These are phyloP conservation scores for Corylus heterophylla DNA, from an alignment of 306 rosid species.

Conservation along the genomic window DNA sequence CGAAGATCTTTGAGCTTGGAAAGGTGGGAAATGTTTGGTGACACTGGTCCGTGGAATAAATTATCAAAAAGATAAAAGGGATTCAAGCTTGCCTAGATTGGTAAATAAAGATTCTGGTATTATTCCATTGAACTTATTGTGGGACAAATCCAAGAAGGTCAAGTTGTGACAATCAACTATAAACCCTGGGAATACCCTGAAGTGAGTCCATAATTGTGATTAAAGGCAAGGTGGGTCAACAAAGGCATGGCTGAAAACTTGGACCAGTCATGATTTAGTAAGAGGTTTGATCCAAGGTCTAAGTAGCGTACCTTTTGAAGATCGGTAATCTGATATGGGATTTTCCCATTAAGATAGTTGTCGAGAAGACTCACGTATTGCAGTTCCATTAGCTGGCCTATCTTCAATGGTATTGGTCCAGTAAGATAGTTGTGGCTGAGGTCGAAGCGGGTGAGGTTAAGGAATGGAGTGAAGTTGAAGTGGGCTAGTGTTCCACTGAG, in stretches of 20 bases:
- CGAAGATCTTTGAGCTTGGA: constrained; percentile 52
- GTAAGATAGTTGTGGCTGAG: too few relatives aligned
- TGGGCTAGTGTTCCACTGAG: constrained; percentile 31
- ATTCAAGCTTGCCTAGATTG: constrained; percentile 55
- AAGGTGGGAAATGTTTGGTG: constrained; percentile 55
- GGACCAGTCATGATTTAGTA: constrained; percentile 46
- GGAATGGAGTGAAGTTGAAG: constrained; percentile 58
- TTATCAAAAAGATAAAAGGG: constrained; percentile 50
- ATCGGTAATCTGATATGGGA: constrained; percentile 59
- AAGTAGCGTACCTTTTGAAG: constrained; percentile 58
- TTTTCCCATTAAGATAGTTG: constrained; percentile 41
- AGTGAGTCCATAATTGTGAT: constrained; percentile 12
- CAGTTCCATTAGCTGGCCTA: constrained; percentile 52
- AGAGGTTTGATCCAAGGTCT: constrained; percentile 43
- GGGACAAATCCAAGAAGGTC: constrained; percentile 62
- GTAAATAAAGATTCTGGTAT: constrained; percentile 50
- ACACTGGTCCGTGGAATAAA: constrained; percentile 44
- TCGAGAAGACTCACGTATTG: constrained; percentile 39
- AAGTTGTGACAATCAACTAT: constrained; percentile 46
- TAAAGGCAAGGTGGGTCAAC: constrained; percentile 44
- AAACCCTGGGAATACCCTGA: constrained; percentile 50
- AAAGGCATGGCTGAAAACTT: constrained; percentile 45
- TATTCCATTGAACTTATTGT: constrained; percentile 29
- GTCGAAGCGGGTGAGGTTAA: constrained; percentile 3
- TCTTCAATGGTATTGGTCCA: not conserved